phyloP scores from a whole-genome alignment of 495 filamentous ascomycete genomes.

The Podospora australis region DNA sequence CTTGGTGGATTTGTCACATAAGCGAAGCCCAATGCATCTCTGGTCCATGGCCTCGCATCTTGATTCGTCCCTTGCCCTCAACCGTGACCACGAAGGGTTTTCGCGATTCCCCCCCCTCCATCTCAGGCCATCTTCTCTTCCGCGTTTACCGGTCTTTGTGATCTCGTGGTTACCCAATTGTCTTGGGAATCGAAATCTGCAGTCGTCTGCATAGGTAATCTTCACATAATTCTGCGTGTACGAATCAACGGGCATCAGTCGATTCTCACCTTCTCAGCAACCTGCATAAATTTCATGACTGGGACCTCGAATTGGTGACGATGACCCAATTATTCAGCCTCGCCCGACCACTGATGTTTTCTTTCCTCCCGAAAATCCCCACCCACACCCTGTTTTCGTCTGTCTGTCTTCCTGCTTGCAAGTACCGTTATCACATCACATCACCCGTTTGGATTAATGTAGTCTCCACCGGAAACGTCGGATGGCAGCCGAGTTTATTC shows the following conservation, averaged over 20 bases:
- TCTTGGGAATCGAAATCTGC: background rate
- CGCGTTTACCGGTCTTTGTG: too few species aligned
- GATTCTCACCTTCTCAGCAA: background rate
- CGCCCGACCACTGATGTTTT: background rate
- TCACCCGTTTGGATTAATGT: too few species aligned
- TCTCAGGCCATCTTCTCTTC: too few species aligned
- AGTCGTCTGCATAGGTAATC: background rate
- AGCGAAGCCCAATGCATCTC: too few species aligned
- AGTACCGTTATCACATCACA: too few species aligned
- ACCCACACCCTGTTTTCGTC: background rate
- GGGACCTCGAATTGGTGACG: too few species aligned
- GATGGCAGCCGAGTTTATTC: too few species aligned
- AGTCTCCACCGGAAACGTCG: background rate
- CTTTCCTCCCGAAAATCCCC: background rate
- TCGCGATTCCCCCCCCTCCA: too few species aligned
- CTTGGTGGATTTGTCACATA: too few species aligned
- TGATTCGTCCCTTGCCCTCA: too few species aligned
- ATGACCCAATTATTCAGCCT: slow-evolving; percentile 1
- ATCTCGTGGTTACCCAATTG: background rate
- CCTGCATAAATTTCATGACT: background rate
- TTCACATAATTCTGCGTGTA: background rate
- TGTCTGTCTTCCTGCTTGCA: background rate
- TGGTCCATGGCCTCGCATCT: too few species aligned
- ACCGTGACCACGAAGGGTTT: too few species aligned
- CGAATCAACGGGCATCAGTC: background rate